Evolutionary conservation across 495 filamentous ascomycete genomes (phyloP).

Genomic region (Diplogelasinospora grovesii): DNA sequence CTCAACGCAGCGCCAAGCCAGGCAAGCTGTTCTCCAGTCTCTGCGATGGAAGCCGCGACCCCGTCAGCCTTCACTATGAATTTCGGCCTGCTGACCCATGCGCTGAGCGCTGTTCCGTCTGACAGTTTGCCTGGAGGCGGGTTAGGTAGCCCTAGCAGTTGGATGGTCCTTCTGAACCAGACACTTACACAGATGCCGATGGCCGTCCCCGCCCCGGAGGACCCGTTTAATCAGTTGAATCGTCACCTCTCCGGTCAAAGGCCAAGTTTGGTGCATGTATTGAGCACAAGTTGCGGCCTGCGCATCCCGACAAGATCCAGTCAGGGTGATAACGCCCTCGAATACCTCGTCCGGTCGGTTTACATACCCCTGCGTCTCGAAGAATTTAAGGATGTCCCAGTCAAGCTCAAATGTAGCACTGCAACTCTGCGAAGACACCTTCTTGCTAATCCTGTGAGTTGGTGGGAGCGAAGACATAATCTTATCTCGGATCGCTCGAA

Average conservation of each 20-base stretch:
- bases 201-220: not conserved
- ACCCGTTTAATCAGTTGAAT: not conserved
- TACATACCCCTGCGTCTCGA: too few species aligned
- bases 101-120: too few species aligned
- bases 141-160: not conserved
- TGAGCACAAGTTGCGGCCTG: not conserved
- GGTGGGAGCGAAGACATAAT: too few species aligned
- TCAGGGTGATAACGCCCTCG: not conserved
- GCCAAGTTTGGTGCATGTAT: not conserved
- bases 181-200: not conserved
- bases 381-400: too few species aligned
- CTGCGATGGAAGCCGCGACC: not conserved
- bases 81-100: too few species aligned
- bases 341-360: not conserved
- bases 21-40: conserved; percentile 3
- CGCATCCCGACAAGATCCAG: not conserved
- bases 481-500: too few species aligned
- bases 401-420: too few species aligned
- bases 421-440: too few species aligned
- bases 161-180: too few species aligned
- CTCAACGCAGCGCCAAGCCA: conserved; percentile 7
- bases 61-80: not conserved
- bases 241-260: not conserved
- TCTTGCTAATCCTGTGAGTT: too few species aligned
- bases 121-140: not conserved